phyloP scores from a whole-genome alignment of 2,329 filamentous ascomycete species.

The Hypoxylon sp. region DNA sequence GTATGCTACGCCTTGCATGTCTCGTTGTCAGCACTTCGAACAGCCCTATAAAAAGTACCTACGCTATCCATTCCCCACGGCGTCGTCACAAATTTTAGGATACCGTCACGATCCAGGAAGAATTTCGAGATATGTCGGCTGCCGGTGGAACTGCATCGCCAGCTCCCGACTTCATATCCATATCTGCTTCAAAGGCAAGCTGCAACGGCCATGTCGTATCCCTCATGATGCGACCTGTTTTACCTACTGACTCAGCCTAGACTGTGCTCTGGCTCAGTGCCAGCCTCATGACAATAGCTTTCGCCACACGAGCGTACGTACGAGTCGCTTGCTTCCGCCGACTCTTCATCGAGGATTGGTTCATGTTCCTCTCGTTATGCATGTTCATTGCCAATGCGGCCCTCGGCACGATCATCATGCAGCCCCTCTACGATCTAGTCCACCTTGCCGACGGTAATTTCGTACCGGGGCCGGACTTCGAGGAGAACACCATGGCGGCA shows the following conservation, averaged over 20 bases:
- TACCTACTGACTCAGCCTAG: not conserved
- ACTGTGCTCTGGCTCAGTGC: conserved; percentile 1
- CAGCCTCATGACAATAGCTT: not conserved
- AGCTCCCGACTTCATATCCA: not conserved
- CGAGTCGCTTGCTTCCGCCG: conserved; percentile 37
- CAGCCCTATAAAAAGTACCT: too few relatives aligned
- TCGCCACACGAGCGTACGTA: conserved; percentile 19
- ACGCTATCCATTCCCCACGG: too few relatives aligned
- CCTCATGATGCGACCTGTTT: not conserved
- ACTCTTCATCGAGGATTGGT: conserved; percentile 36
- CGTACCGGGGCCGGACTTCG: not conserved
- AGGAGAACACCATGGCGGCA: not conserved
- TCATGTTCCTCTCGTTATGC: conserved; percentile 36
- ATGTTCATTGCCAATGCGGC: conserved; percentile 18
- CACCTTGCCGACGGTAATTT: not conserved
- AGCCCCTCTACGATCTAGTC: not conserved
- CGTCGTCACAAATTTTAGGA: too few relatives aligned
- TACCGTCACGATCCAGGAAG: too few relatives aligned
- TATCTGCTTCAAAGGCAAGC: not conserved
- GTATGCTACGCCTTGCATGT: too few relatives aligned
- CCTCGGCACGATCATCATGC: conserved; percentile 4
- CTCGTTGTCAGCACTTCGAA: too few relatives aligned
- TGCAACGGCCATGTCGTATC: not conserved
- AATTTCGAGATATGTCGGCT: not conserved
- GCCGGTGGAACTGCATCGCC: not conserved